Conservation (phyloP, 2,329 filamentous ascomycete species). For the Myotisia sp. region DNA sequence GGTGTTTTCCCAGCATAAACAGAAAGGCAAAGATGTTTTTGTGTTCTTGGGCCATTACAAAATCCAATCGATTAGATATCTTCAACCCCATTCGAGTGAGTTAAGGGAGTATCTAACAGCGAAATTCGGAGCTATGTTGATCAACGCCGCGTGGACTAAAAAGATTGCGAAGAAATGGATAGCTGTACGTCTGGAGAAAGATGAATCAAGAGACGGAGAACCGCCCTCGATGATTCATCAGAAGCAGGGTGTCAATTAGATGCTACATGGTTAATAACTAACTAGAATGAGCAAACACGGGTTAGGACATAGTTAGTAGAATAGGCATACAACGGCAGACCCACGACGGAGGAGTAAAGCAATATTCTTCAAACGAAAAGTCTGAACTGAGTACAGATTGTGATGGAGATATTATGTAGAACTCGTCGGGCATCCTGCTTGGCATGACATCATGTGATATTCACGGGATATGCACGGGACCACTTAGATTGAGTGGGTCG, state of each 20-base stretch:
- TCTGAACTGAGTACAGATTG: too few relatives aligned
- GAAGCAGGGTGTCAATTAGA: background rate
- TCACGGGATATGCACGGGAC: too few relatives aligned
- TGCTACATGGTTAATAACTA: background rate
- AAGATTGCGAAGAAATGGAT: background rate
- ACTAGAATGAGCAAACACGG: too few relatives aligned
- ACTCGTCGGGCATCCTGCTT: too few relatives aligned
- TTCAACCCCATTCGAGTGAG: conserved; percentile 5
- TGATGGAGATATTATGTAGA: too few relatives aligned
- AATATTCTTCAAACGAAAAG: too few relatives aligned
- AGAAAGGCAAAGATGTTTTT: background rate
- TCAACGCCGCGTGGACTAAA: background rate
- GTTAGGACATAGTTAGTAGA: too few relatives aligned
- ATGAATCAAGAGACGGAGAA: background rate
- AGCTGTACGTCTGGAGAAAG: background rate
- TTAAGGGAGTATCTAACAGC: conserved; percentile 4
- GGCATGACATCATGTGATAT: too few relatives aligned
- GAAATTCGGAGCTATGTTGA: background rate
- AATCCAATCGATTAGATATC: conserved; percentile 6
- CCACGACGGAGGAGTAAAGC: too few relatives aligned
- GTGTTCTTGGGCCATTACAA: conserved; percentile 6
- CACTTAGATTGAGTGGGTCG: too few relatives aligned
- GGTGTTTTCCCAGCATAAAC: conserved; percentile 5
- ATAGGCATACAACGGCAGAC: too few relatives aligned
- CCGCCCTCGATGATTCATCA: background rate